Evolutionary conservation across 768 basidiomycete species (phyloP).

Genomic region (Collybia mongolica): DNA sequence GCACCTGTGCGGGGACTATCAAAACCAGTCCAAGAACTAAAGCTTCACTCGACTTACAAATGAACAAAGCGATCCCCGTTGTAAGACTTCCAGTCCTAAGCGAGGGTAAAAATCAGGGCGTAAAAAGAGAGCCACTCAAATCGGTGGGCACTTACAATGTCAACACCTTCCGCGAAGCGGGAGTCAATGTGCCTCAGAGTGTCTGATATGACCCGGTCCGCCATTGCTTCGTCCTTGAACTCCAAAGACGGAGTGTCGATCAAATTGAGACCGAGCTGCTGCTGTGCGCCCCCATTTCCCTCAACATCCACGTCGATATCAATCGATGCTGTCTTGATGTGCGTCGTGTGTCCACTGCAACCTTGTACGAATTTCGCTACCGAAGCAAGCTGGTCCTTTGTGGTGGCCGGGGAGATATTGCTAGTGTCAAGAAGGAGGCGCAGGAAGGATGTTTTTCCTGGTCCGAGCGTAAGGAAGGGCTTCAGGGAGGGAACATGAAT

Average conservation of each 20-base stretch:
- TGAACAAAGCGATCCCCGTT: conserved; percentile 78
- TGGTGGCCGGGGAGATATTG: conserved; percentile 57
- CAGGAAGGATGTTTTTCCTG: conserved; percentile 85
- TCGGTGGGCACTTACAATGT: conserved; percentile 61
- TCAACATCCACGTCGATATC: conserved; percentile 65
- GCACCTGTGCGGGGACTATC: conserved; percentile 49
- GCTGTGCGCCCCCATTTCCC: conserved; percentile 39
- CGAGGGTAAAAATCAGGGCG: conserved; percentile 6
- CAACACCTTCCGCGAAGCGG: conserved; percentile 69
- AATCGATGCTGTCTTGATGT: conserved; percentile 68
- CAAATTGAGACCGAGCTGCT: conserved; percentile 63
- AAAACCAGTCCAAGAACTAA: conserved; percentile 7
- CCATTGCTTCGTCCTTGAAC: conserved; percentile 60
- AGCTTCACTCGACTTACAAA: conserved; percentile 47
- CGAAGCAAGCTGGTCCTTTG: conserved; percentile 75
- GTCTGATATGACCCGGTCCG: conserved; percentile 65
- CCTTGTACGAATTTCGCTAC: conserved; percentile 84
- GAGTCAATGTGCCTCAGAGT: conserved; percentile 72
- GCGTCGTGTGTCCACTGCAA: conserved; percentile 67
- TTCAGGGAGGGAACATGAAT: conserved; percentile 10
- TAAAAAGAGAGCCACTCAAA: conserved; percentile 10
- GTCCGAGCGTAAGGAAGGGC: conserved; percentile 31
- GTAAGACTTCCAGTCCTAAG: conserved; percentile 69
- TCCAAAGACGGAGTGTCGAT: conserved; percentile 84
- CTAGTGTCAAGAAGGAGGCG: conserved; percentile 83